These are phyloP conservation scores for Angophora floribunda DNA, from an alignment of 345 rosid genomes.

Conservation along the genomic window DNA sequence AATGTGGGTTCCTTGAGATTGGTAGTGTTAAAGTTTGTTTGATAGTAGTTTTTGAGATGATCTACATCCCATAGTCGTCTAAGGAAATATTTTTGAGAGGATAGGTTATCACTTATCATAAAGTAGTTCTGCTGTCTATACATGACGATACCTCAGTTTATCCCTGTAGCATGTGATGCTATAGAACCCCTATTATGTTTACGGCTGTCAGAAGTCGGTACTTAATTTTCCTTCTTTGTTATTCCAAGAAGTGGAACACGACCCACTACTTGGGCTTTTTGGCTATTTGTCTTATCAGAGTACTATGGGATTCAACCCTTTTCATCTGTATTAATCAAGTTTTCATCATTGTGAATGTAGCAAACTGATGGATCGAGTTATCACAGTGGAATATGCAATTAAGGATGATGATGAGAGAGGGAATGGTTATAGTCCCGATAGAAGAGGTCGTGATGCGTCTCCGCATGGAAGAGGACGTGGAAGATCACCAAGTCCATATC, in stretches of 20 bases:
- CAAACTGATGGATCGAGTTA: conserved; percentile 81
- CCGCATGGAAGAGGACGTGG: conserved; percentile 56
- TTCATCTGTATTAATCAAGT: not conserved
- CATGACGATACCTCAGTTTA: not conserved
- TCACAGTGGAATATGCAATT: conserved; percentile 88
- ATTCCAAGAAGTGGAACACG: not conserved
- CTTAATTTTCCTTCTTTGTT: not conserved
- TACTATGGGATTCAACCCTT: not conserved
- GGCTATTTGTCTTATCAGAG: not conserved
- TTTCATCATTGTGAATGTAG: conserved; percentile 24
- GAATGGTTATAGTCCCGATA: conserved; percentile 65
- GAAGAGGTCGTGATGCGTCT: conserved; percentile 54
- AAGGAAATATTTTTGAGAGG: not conserved
- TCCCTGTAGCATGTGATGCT: not conserved
- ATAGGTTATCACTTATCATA: not conserved
- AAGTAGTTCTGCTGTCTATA: not conserved
- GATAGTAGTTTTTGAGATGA: not conserved
- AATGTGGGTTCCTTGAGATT: not conserved
- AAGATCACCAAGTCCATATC: conserved; percentile 80
- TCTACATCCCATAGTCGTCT: not conserved
- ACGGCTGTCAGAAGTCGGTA: not conserved
- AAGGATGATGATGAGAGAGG: conserved; percentile 78
- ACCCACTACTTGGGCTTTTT: not conserved
- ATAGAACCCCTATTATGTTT: not conserved
- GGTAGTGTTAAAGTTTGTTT: not conserved